Base-by-base conservation (phyloP, 140 eudicot genomes). In the Stevia rebaudiana region DNA sequence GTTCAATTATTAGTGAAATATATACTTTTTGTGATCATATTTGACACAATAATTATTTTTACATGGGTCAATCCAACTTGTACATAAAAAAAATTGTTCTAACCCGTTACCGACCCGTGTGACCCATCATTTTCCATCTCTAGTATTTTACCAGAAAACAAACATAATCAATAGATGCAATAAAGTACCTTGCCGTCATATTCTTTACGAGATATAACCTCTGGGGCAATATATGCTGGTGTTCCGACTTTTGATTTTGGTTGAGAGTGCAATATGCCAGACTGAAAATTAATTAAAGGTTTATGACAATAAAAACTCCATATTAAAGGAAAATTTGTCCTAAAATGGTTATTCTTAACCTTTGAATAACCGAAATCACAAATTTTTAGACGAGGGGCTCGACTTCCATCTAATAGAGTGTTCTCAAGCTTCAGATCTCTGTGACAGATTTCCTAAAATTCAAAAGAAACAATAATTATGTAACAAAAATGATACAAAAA, bases 331-430 rank as follows among this genome's bases (percentile, higher is more conserved):
- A 59, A 21, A 15, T n/a, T 3, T 30, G 42, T 13, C 58, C 69
- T 42, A n/a, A 65, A 71, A 49, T n/a, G 13, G 65, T 23, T 9
- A 25, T 11, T 39, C 11, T 12, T 64, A 51, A 84, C 98, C 95
- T 87, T 91, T 40, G 98, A 91, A 69, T 91, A 91, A 61, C 98
- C 98, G 74, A 91, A 91, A 55, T 91, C 98, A 50, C 98, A 91
- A 56, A 91, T 91, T 75, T 91, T 91, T 35, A 91, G 85, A 13
- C 95, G 95, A 31, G 98, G 98, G 39, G 85, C 40, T 41, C 89
- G 91, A 73, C 96, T 91, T 65, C 87, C 98, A 81, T 91, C 98
- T 58, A 91, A 70, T 17, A 91, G 98, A 35, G 96, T 87, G 78
- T 91, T 91, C 70, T 91, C 98, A 61, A 91, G 95, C 74, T 91